Evolutionary conservation across 2,329 filamentous ascomycete species (phyloP), one percentile per base, ranked within the genome.

Genomic region (Microdochium paspali): DNA sequence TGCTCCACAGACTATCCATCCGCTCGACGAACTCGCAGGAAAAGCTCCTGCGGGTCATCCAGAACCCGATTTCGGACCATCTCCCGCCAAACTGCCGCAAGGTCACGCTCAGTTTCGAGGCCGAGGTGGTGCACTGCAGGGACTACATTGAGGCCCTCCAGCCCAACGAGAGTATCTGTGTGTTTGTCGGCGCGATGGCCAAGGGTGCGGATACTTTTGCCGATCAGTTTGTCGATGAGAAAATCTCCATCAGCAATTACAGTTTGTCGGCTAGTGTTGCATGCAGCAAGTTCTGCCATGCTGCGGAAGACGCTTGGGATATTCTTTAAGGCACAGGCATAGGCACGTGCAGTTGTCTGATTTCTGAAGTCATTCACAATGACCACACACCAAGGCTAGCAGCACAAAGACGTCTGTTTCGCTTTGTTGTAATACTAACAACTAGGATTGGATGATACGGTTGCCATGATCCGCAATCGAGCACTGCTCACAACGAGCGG

Each of bases 261-360:
- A 95, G 90, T 62, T 77, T 98, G 53, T 95, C 89, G 61, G 93
- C 93, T 51, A 97, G 91, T 72, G 93, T 98, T 52, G 91, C 93
- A 40, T 98, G 93, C 77, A 96, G 91, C 80, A 98, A 97, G 69
- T 97, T 98, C 75, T 97, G 93, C 69, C 93, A 98, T 68, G 93
- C 91, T 35, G 91, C 90, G 40, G 93, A 98, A 70, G 93, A 98
- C 66, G 85, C 85, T 30, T 98, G 93, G 93, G 83, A 88, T 62
- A 87, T 98, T 57, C 79, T 96, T 60, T 98, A 82, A 76, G 43
- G 26, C 26, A 28, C 26, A 28, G 26, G 7, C 26, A 13, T 28
- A 28, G 26, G 26, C 26, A 13, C n/a, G n/a, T n/a, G n/a, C n/a
- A n/a, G n/a, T n/a, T n/a, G n/a, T n/a, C n/a, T n/a, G n/a, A n/a